Evolutionary conservation across 352 stramenopile species (phyloP).

Genomic region (Phytophthora megakarya): DNA sequence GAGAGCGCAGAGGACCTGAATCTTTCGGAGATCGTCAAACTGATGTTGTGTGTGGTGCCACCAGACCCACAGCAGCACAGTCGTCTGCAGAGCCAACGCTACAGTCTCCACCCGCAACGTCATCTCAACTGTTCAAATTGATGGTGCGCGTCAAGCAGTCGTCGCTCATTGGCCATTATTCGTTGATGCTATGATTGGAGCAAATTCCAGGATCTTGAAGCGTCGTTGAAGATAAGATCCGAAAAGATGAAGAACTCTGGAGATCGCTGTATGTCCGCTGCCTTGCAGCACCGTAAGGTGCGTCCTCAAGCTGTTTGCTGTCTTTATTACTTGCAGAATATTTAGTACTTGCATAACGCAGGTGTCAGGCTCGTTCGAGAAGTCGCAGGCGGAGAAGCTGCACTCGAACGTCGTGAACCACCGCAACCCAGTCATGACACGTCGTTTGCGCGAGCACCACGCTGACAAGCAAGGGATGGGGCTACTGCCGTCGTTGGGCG

Average conservation of each 20-base stretch:
- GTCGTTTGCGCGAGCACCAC: slow-evolving; percentile 11
- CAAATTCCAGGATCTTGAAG: slow-evolving; percentile 16
- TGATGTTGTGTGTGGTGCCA: slow-evolving; percentile 11
- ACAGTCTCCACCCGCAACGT: slow-evolving; percentile 33
- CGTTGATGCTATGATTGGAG: slow-evolving; percentile 17
- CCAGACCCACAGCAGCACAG: slow-evolving; percentile 38
- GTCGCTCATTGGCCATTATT: slow-evolving; percentile 26
- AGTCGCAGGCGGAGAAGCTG: slow-evolving; percentile 40
- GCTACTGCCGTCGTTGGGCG: slow-evolving; percentile 22
- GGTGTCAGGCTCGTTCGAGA: slow-evolving; percentile 50
- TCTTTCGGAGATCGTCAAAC: slow-evolving; percentile 5
- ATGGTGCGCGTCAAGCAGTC: slow-evolving; percentile 23
- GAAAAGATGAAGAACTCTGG: slow-evolving; percentile 46
- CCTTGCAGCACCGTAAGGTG: slow-evolving; percentile 64
- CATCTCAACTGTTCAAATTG: slow-evolving; percentile 27
- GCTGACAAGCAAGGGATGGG: slow-evolving; percentile 18
- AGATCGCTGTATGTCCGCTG: slow-evolving; percentile 48
- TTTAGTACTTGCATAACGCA: slow-evolving; percentile 10
- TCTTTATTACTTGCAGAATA: neutral
- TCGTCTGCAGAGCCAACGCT: slow-evolving; percentile 37
- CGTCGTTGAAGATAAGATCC: slow-evolving; percentile 22
- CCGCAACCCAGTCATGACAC: slow-evolving; percentile 22
- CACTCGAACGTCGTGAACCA: slow-evolving; percentile 40
- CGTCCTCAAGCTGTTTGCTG: neutral
- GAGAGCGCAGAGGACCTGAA: slow-evolving; percentile 17